A percentile compares a stretch with the other conserved stretches of the same genome.
phyloP scores from a whole-genome alignment of 2,329 filamentous ascomycete genomes.

The Stromatinia cepivora region DNA sequence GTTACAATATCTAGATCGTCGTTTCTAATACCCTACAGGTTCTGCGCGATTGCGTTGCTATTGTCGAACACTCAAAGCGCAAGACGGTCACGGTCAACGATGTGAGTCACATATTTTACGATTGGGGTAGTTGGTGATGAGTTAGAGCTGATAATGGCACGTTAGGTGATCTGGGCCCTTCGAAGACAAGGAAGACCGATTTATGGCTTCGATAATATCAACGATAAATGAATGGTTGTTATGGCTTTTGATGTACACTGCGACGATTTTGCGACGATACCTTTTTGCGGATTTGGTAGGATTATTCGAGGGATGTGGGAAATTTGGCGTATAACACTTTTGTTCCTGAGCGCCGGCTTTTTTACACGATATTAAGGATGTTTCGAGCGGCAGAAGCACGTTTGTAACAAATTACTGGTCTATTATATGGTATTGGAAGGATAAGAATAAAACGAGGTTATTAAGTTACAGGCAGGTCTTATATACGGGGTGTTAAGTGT shows the following conservation, averaged over 20 bases:
- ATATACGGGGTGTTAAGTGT: neutral
- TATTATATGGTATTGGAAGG: neutral
- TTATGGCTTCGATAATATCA: slow-evolving; percentile 56
- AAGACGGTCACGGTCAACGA: slow-evolving; percentile 66
- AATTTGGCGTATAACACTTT: neutral
- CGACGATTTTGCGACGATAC: slow-evolving; percentile 6
- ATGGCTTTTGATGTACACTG: neutral
- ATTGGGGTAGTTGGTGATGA: neutral
- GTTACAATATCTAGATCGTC: neutral
- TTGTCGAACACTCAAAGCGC: slow-evolving; percentile 52
- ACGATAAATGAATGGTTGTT: slow-evolving; percentile 4
- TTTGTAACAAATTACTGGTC: neutral
- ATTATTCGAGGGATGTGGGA: neutral
- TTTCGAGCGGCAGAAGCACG: neutral
- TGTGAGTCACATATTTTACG: slow-evolving; percentile 46
- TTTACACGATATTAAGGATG: neutral
- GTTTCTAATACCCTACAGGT: slow-evolving; percentile 1
- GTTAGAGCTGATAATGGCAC: neutral
- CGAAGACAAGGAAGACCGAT: slow-evolving; percentile 52
- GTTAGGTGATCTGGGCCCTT: slow-evolving; percentile 57
- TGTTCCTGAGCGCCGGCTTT: neutral
- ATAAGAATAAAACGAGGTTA: neutral
- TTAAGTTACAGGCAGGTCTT: neutral
- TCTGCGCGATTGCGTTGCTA: slow-evolving; percentile 25
- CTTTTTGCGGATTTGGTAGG: neutral